These are phyloP conservation scores for Mycena vulgaris DNA, from an alignment of 768 basidiomycete species.

Conservation along the genomic window DNA sequence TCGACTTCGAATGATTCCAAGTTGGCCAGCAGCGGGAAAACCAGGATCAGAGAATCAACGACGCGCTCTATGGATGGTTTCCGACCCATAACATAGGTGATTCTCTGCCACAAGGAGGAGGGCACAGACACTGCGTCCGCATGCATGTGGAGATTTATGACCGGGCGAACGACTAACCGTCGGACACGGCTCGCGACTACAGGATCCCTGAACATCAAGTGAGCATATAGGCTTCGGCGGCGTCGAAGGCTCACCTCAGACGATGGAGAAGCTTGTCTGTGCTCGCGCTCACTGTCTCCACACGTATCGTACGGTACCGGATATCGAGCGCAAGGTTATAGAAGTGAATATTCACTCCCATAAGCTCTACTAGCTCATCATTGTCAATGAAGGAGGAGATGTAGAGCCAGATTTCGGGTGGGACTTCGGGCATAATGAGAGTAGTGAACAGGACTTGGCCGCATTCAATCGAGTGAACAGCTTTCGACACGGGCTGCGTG, in stretches of 20 bases:
- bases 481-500: too few species aligned
- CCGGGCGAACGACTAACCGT: conserved; percentile 7
- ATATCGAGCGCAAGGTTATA: conserved; percentile 50
- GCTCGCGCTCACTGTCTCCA: conserved; percentile 42
- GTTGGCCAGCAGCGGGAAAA: conserved; percentile 51
- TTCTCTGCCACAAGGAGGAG: conserved; percentile 10
- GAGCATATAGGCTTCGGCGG: neutral
- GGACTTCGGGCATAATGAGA: conserved; percentile 21
- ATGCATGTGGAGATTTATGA: neutral
- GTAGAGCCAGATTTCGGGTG: conserved; percentile 53
- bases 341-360: conserved; percentile 52
- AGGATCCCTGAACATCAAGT: conserved; percentile 39
- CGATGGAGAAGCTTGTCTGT: conserved; percentile 37
- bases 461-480: too few species aligned
- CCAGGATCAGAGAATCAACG: conserved; percentile 47
- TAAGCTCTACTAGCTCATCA: conserved; percentile 41
- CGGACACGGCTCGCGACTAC: conserved; percentile 42
- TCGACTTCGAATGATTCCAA: conserved; percentile 56
- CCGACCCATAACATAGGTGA: neutral
- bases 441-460: too few species aligned
- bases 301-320: conserved; percentile 45
- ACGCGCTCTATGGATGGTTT: conserved; percentile 43
- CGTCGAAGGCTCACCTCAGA: conserved; percentile 38
- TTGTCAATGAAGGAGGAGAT: conserved; percentile 49
- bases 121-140: neutral